Base-by-base conservation (phyloP, 1,139 yeast genomes). In the Blastobotrys aristatus region DNA sequence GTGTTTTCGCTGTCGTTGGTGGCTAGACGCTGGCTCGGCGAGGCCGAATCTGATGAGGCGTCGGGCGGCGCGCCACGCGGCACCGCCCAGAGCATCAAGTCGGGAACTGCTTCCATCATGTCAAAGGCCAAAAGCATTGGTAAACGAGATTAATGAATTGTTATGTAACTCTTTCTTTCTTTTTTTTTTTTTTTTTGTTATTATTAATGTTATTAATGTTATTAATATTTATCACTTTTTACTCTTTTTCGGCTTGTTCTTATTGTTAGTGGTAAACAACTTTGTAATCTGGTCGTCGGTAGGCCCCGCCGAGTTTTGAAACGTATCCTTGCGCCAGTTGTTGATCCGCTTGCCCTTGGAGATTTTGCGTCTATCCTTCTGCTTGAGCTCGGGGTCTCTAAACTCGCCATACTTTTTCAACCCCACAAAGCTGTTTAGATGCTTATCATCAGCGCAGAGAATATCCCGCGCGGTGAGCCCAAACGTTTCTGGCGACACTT, bases 351-450 rank as follows among this genome's bases (percentile, higher is more conserved):
- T 84, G 70, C 82, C 81, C 73, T 90, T 92, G 36, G 90, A 80
- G 51, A 77, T 85, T 69, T 88, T 87, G 62, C 95, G 76, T 66
- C 80, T 84, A 64, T 94, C 98, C 64, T 83, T 87, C 57, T 75
- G 69, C 56, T 82, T 75, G 57, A 77, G 73, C 50, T 87, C 95
- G 53, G 77, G 77, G 21, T 89, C 80, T 63, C 97, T 79, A 65
- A 86, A 94, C 24, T 97, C 92, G 0, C 97, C 97, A 58, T 92
- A 80, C 65, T 90, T 90, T 71, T 92, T 92, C 57, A 94, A 71
- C 13, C 97, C 95, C 53, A 88, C 83, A 61, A 74, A 89, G 49
- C 79, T 82, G 66, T 92, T 92, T 65, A 94, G 74, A 47, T 84
- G 86, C 52, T 77, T 75, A 63, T 94, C 98, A 60, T 86, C 94